Percentiles rank a stretch among this genome's conserved stretches.
phyloP scores from a whole-genome alignment of 78 protist species.

The Speleostelium caveatum region DNA sequence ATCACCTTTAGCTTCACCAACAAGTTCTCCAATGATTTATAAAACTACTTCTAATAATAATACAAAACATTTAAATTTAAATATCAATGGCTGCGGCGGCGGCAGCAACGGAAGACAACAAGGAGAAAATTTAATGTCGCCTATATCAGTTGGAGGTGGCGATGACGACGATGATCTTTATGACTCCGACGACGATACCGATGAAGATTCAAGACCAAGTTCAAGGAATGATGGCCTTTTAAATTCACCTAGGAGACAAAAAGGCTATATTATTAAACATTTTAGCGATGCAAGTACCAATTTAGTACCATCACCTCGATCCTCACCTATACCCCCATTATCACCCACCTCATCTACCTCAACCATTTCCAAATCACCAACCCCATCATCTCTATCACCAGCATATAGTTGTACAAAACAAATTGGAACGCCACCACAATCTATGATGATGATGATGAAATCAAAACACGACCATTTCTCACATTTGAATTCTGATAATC shows the following conservation, averaged over 20 bases:
- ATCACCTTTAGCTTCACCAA: constrained; percentile 48
- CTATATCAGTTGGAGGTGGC: constrained; percentile 1
- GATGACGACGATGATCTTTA: not conserved
- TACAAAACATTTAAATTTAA: not conserved
- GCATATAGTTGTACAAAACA: not conserved
- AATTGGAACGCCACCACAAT: no score
- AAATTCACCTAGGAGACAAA: not conserved
- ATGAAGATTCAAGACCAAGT: constrained; percentile 10
- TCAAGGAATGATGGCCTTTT: not conserved
- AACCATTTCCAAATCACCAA: constrained; percentile 34
- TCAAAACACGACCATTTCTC: no score
- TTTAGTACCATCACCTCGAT: not conserved
- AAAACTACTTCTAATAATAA: not conserved
- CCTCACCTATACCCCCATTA: not conserved
- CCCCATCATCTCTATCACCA: constrained; percentile 7
- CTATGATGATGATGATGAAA: no score
- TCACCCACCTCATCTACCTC: constrained; percentile 21
- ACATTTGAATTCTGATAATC: not conserved
- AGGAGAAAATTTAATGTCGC: not conserved
- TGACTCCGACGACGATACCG: constrained; percentile 50
- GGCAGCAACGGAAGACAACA: not conserved
- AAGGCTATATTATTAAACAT: constrained; percentile 72
- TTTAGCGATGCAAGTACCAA: not conserved
- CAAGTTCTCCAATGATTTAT: constrained; percentile 20
- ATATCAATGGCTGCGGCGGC: not conserved